phyloP scores from a whole-genome alignment of 495 filamentous ascomycete genomes.

The Neurospora tetraspora region DNA sequence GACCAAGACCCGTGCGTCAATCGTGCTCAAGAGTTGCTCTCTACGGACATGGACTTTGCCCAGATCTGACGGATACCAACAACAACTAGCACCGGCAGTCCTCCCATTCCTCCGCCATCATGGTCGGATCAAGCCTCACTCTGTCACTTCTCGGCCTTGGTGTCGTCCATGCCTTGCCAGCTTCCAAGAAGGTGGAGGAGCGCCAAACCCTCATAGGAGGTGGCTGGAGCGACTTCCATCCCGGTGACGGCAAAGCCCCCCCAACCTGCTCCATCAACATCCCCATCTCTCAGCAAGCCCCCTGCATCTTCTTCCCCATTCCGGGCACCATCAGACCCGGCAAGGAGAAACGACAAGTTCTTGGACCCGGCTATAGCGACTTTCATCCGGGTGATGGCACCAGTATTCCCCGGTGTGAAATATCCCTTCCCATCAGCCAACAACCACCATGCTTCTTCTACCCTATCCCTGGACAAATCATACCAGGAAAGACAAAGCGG shows the following conservation, averaged over 20 bases:
- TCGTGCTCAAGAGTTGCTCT: background rate
- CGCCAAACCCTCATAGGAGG: constrained; percentile 9
- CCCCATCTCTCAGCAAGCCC: background rate
- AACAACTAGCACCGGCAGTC: background rate
- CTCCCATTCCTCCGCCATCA: constrained; percentile 6
- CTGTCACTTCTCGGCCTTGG: constrained; percentile 22
- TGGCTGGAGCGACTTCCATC: constrained; percentile 4
- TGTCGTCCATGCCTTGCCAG: constrained; percentile 20
- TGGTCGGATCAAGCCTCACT: constrained; percentile 21
- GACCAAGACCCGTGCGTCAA: constrained; percentile 1
- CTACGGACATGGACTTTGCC: constrained; percentile 9
- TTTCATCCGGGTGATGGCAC: background rate
- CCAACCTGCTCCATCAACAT: constrained; percentile 1
- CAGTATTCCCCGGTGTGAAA: background rate
- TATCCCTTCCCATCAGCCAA: background rate
- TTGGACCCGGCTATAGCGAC: constrained; percentile 10
- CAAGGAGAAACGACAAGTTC: constrained; percentile 12
- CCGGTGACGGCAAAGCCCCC: background rate
- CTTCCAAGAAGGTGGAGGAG: constrained; percentile 7
- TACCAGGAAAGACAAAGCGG: constrained; percentile 10
- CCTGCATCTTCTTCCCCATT: constrained; percentile 14
- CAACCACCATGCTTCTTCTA: background rate
- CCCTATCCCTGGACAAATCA: background rate
- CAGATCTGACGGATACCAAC: constrained; percentile 1
- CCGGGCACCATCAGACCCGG: constrained; percentile 13